Evolutionary conservation across 768 basidiomycete species (phyloP).

Genomic region (Clitopilus passeckerianus): DNA sequence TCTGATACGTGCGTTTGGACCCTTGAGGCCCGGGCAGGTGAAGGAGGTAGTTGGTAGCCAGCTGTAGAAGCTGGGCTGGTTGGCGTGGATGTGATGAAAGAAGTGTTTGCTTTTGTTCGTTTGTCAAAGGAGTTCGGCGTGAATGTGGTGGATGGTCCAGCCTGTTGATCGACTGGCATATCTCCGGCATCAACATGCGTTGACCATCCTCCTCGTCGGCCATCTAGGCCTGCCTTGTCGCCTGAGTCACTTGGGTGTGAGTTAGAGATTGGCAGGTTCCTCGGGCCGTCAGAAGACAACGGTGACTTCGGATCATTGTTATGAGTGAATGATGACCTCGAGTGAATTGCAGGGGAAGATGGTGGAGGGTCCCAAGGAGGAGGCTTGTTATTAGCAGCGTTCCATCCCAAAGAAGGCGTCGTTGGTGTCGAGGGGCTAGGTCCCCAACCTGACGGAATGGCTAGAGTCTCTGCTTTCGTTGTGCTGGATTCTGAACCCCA

Average conservation of each 20-base stretch:
- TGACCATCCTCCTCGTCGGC: not conserved
- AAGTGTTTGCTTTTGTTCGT: not conserved
- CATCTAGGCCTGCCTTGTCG: not conserved
- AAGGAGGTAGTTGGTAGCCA: not conserved
- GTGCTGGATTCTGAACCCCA: not conserved
- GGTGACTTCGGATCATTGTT: not conserved
- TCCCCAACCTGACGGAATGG: not conserved
- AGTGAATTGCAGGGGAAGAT: not conserved
- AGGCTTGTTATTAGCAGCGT: not conserved
- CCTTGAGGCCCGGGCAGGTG: not conserved
- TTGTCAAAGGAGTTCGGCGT: not conserved
- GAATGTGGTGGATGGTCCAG: not conserved
- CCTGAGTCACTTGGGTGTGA: not conserved
- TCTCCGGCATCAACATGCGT: not conserved
- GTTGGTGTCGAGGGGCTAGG: not conserved
- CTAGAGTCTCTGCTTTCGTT: not conserved
- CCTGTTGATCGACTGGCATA: not conserved
- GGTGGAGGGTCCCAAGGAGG: not conserved
- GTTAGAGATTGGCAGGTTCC: not conserved
- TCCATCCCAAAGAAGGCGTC: not conserved
- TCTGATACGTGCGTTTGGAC: not conserved
- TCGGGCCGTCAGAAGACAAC: not conserved
- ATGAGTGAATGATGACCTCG: not conserved
- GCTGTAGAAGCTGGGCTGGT: not conserved
- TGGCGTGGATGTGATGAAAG: not conserved